A percentile compares a stretch with the other conserved stretches of the same genome.
phyloP scores from a whole-genome alignment of 768 basidiomycete genomes.

The Hygrocybe coccinea region DNA sequence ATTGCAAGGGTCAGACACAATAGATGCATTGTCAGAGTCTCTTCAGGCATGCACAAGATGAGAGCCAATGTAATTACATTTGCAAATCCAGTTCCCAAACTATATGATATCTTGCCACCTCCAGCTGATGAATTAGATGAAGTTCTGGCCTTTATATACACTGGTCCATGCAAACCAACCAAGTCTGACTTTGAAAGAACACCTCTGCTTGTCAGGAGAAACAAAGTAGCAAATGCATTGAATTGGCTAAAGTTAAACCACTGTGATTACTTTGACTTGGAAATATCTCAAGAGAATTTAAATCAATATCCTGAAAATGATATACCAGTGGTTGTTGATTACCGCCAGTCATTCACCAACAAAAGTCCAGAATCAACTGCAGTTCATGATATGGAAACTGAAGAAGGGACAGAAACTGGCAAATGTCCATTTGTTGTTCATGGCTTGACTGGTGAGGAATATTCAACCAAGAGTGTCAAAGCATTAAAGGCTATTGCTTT shows the following conservation, averaged over 20 bases:
- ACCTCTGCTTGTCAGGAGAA: constrained; percentile 21
- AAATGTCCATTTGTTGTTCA: constrained; percentile 26
- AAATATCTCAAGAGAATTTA: constrained; percentile 17
- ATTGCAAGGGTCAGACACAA: constrained; percentile 26
- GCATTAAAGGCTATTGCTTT: constrained; percentile 12
- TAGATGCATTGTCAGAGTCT: constrained; percentile 26
- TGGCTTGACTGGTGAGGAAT: constrained; percentile 20
- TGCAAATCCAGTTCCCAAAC: constrained; percentile 7
- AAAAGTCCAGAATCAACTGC: constrained; percentile 9
- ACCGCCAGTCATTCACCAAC: constrained; percentile 5
- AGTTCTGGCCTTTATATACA: constrained; percentile 2
- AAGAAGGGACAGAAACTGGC: constrained; percentile 20
- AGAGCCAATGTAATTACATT: constrained; percentile 11
- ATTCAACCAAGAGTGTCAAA: constrained; percentile 10
- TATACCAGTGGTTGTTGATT: constrained; percentile 12
- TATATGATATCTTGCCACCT: constrained; percentile 21
- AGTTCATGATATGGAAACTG: constrained; percentile 17
- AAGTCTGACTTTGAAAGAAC: constrained; percentile 17
- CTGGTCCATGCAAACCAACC: constrained; percentile 9
- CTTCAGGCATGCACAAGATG: constrained; percentile 31
- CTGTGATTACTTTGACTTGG: constrained; percentile 11
- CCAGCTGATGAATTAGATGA: constrained; percentile 18
- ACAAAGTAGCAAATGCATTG: constrained; percentile 9
- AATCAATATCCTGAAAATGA: constrained; percentile 12
- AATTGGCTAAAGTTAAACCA: not conserved